Evolutionary conservation across 257 asterid species (phyloP).

Genomic region (Solanum arcanum): DNA sequence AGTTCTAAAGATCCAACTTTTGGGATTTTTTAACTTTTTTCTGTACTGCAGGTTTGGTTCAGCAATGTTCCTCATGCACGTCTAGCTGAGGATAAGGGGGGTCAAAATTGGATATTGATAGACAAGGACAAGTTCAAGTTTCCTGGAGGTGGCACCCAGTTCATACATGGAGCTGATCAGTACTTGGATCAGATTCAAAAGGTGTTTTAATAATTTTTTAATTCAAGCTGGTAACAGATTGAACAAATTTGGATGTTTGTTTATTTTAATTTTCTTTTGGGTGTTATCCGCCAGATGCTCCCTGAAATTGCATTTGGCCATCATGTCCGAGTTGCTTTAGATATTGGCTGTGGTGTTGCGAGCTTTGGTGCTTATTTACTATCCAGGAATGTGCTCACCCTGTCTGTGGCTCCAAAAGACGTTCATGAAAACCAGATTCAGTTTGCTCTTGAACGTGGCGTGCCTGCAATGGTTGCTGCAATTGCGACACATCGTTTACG

Average conservation of each 20-base stretch:
- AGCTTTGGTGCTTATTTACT: constrained; percentile 94
- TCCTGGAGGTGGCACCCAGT: constrained; percentile 98
- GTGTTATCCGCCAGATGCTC: constrained; percentile 43
- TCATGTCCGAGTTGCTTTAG: constrained; percentile 79
- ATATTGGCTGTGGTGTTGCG: constrained; percentile 95
- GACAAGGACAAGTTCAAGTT: constrained; percentile 85
- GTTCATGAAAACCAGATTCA: constrained; percentile 97
- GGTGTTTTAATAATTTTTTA: constrained; percentile 23
- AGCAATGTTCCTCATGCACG: constrained; percentile 95
- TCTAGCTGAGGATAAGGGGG: constrained; percentile 88
- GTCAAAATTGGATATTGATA: constrained; percentile 82
- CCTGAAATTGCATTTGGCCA: constrained; percentile 87
- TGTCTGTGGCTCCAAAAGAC: constrained; percentile 92
- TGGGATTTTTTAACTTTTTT: background rate
- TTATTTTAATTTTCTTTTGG: background rate
- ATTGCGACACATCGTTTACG: constrained; percentile 67
- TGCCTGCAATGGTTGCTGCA: constrained; percentile 94
- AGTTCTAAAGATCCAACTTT: background rate
- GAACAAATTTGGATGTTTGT: background rate
- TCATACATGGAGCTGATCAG: constrained; percentile 90
- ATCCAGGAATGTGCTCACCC: constrained; percentile 65
- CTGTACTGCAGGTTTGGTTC: constrained; percentile 71
- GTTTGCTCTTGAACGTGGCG: constrained; percentile 95
- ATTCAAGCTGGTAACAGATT: background rate
- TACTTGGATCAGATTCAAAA: constrained; percentile 87